Evolutionary conservation across 768 basidiomycete species (phyloP), one percentile per base, ranked within the genome.

Genomic region (Psilocybe subaeruginosa): DNA sequence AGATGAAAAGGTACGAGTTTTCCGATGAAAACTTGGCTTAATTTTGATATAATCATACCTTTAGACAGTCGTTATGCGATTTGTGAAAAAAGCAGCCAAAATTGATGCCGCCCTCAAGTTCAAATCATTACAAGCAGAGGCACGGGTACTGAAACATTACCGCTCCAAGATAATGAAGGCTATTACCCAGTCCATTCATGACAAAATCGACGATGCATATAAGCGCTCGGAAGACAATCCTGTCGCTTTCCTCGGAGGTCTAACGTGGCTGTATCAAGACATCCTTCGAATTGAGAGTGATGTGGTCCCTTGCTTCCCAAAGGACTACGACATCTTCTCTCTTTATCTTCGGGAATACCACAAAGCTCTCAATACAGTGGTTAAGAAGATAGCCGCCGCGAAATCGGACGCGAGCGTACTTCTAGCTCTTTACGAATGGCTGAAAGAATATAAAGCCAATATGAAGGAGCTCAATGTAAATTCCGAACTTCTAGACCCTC

Each of bases 181-280:
- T 23, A 92, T 99, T 72, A 78, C 84, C 1, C 86, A 90, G 14
- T 90, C 93, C 4, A 90, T 97, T 68, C 84, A 85, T 60, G 78
- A 77, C 30, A 84, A 84, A 59, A 92, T 97, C 69, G 83, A 90
- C 2, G 80, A 81, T 5, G 87, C 88, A 2, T 92, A 86, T 69
- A 77, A 80, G 53, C 82, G 79, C 29, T 82, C 87, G 65, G 80
- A 86, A 63, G 80, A 83, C 23, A 81, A 93, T 64, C 88, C 92
- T 7, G 76, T 85, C 19, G 79, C 75, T 0, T 98, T 97, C 75
- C 79, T 99, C 56, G 87, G 90, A 27, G 84, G 83, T 56, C 76
- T 98, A 11, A 82, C 83, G 27, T 99, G 95, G 94, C 84, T 99
- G 66, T 99, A 96, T 75, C 89, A 97, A 70, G 97, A 99, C 71